Conservation (phyloP, 2,329 filamentous ascomycete species). For the Chaetomium strumarium region DNA sequence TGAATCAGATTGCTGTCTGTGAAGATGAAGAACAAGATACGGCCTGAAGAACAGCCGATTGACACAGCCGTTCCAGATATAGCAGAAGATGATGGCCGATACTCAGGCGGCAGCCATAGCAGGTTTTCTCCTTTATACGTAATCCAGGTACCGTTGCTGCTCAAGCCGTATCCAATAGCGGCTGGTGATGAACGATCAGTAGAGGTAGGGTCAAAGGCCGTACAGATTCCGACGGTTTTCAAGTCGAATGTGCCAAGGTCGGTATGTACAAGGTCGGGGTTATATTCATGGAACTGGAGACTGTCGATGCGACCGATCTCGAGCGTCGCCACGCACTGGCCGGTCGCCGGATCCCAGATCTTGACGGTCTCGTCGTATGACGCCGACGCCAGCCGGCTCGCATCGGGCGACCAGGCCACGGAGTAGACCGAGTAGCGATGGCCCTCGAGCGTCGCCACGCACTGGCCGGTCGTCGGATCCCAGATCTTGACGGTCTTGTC, state of each 20-base stretch:
- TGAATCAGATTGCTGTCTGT: not conserved
- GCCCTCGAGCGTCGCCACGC: no score
- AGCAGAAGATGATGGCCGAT: not conserved
- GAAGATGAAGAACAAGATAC: not conserved
- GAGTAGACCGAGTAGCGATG: no score
- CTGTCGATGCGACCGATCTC: not conserved
- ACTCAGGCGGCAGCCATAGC: not conserved
- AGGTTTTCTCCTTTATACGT: slow-evolving; percentile 2
- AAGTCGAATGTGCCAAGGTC: not conserved
- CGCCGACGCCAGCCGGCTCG: no score
- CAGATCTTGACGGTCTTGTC: no score
- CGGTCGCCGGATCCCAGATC: no score
- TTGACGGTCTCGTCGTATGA: no score
- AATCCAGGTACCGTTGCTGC: slow-evolving; percentile 2
- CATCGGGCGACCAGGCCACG: no score
- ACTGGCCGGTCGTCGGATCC: no score
- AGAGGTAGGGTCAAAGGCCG: not conserved
- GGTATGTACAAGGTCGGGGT: not conserved
- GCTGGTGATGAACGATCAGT: not conserved
- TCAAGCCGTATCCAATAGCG: not conserved
- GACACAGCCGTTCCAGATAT: slow-evolving; percentile 1
- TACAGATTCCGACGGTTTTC: not conserved
- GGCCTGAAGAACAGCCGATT: slow-evolving; percentile 6
- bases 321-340: no score
- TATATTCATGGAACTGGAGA: not conserved